Evolutionary conservation across 75 land plant species (phyloP).

Genomic region (Larix kaempferi): DNA sequence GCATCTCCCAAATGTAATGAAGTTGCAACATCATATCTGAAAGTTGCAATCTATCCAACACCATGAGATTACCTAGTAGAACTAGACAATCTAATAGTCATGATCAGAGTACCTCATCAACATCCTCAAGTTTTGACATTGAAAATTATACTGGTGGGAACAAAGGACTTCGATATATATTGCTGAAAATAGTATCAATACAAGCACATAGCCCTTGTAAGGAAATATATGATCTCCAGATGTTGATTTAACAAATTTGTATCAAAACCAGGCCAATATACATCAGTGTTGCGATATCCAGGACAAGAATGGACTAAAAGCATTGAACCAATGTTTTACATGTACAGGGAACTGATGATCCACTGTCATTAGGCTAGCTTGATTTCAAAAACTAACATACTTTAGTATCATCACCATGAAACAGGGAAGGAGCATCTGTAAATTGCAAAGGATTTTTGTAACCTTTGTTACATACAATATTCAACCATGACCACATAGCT

Average conservation of each 20-base stretch:
- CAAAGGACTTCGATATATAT: constrained; percentile 68
- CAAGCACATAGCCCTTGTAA: constrained; percentile 73
- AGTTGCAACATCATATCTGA: constrained; percentile 84
- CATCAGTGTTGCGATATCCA: constrained; percentile 71
- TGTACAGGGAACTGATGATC: constrained; percentile 47
- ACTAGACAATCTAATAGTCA: constrained; percentile 69
- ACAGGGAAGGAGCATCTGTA: constrained; percentile 68
- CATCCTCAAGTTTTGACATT: constrained; percentile 74
- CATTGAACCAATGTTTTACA: constrained; percentile 55
- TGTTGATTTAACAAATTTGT: constrained; percentile 68
- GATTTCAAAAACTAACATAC: constrained; percentile 36
- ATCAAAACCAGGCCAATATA: constrained; percentile 84
- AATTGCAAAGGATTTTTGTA: constrained; percentile 48
- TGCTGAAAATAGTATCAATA: constrained; percentile 55
- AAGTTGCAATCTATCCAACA: constrained; percentile 89
- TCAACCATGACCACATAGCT: constrained; percentile 69
- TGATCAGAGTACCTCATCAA: constrained; percentile 70
- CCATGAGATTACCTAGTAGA: constrained; percentile 84
- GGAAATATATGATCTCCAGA: constrained; percentile 41
- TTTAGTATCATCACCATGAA: constrained; percentile 69
- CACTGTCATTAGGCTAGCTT: constrained; percentile 52
- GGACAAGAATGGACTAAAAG: constrained; percentile 65
- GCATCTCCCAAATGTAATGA: constrained; percentile 82
- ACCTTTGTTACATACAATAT: constrained; percentile 69
- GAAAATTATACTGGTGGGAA: constrained; percentile 83